These are phyloP conservation scores for Neurospora discreta DNA, from an alignment of 495 filamentous ascomycete species.

Conservation along the genomic window DNA sequence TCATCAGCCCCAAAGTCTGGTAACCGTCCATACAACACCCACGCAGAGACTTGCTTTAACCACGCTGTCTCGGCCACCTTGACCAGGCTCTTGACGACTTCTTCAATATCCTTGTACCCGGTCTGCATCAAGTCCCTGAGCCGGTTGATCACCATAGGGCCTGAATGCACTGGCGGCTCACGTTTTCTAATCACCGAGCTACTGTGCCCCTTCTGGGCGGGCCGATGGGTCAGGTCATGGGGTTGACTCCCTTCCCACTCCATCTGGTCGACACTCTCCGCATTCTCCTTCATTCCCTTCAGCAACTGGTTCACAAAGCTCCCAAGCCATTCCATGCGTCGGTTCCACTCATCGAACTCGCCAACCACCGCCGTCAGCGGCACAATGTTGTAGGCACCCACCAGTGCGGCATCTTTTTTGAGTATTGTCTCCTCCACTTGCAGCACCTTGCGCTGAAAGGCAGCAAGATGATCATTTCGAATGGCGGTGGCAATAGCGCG, in stretches of 20 bases:
- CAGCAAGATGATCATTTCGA: conserved; percentile 55
- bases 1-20: conserved; percentile 63
- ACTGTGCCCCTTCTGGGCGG: neutral
- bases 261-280: neutral
- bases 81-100: conserved; percentile 57
- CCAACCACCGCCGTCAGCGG: conserved; percentile 74
- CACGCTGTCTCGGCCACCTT: conserved; percentile 75
- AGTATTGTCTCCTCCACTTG: conserved; percentile 74
- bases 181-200: neutral
- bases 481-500: conserved; percentile 80
- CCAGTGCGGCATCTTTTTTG: conserved; percentile 53
- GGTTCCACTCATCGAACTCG: conserved; percentile 75
- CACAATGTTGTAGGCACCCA: conserved; percentile 86
- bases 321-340: conserved; percentile 80
- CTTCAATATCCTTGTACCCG: conserved; percentile 79
- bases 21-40: conserved; percentile 78
- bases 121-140: conserved; percentile 66
- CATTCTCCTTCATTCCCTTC: conserved; percentile 3
- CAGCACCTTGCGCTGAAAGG: conserved; percentile 73
- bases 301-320: conserved; percentile 56
- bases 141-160: conserved; percentile 60
- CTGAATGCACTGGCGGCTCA: conserved; percentile 2
- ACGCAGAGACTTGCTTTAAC: conserved; percentile 80
- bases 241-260: neutral
- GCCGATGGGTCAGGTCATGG: conserved; percentile 3